These are phyloP conservation scores for Fusarium buxicola DNA, from an alignment of 2,329 filamentous ascomycete species.

Conservation along the genomic window DNA sequence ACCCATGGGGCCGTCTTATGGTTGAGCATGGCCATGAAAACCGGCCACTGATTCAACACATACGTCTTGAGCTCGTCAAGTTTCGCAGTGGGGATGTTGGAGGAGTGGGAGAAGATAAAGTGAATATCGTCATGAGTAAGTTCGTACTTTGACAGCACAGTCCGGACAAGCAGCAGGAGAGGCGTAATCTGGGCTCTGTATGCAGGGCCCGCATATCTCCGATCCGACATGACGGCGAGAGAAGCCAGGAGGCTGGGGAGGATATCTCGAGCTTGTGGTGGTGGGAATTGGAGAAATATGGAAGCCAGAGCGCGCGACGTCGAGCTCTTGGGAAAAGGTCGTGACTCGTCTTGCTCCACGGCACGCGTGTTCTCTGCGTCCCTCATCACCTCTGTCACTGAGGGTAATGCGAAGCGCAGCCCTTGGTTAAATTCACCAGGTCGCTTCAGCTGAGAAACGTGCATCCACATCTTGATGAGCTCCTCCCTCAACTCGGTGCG, in stretches of 20 bases:
- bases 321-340: neutral
- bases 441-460: conserved; percentile 51
- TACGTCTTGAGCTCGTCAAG: conserved; percentile 42
- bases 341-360: neutral
- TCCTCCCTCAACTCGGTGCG: conserved; percentile 44
- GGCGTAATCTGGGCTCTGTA: conserved; percentile 42
- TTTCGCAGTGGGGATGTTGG: conserved; percentile 33
- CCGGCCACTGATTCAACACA: conserved; percentile 47
- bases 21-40: conserved; percentile 40
- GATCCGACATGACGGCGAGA: conserved; percentile 48
- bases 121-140: conserved; percentile 38
- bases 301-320: conserved; percentile 43
- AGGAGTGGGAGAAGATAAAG: conserved; percentile 27
- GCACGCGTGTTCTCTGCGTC: conserved; percentile 18
- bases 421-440: conserved; percentile 37
- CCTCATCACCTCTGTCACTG: conserved; percentile 43
- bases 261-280: conserved; percentile 41
- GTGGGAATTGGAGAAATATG: conserved; percentile 49
- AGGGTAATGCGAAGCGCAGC: conserved; percentile 49
- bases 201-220: conserved; percentile 22
- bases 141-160: conserved; percentile 33
- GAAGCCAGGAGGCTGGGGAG: conserved; percentile 51
- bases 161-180: conserved; percentile 45
- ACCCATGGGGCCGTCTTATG: conserved; percentile 41
- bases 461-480: conserved; percentile 52